phyloP scores from a whole-genome alignment of 192 early-diverging fungal genomes.

The Nowakowskiella sp. region DNA sequence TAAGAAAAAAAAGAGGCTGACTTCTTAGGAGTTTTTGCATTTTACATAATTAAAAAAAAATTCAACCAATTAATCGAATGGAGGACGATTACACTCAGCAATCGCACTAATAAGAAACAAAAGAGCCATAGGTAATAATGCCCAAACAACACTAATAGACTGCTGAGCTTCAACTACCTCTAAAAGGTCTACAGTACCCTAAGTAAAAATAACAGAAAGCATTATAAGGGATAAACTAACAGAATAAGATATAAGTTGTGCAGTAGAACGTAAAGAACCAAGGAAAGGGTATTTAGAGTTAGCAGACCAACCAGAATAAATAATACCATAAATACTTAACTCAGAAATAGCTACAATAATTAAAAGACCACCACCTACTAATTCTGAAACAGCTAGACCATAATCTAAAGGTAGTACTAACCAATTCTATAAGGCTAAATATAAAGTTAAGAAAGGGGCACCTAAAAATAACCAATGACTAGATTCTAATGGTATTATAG shows the following conservation, averaged over 20 bases:
- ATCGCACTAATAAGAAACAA: conserved; percentile 38
- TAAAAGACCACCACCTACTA: conserved; percentile 54
- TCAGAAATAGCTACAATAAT: conserved; percentile 32
- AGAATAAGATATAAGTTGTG: conserved; percentile 44
- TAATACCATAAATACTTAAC: conserved; percentile 32
- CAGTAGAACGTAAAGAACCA: conserved; percentile 24
- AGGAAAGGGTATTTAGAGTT: conserved; percentile 45
- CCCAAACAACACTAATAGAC: conserved; percentile 36
- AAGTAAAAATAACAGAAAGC: conserved; percentile 38
- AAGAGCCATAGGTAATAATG: conserved; percentile 36
- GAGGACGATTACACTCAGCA: conserved; percentile 40
- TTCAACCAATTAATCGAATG: conserved; percentile 45
- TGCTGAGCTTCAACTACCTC: conserved; percentile 39
- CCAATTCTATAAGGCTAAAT: conserved; percentile 56
- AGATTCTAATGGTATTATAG: conserved; percentile 26
- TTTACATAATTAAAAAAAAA: no score
- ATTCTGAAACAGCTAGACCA: conserved; percentile 35
- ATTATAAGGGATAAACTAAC: conserved; percentile 29
- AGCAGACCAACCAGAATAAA: conserved; percentile 28
- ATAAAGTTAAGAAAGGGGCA: conserved; percentile 37
- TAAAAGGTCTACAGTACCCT: conserved; percentile 45
- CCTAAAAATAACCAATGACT: conserved; percentile 21
- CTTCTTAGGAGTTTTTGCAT: no score
- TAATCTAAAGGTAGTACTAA: conserved; percentile 53
- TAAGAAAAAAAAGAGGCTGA: no score